Evolutionary conservation across 208 protist species (phyloP).

Genomic region (Trypanosoma conorhini): DNA sequence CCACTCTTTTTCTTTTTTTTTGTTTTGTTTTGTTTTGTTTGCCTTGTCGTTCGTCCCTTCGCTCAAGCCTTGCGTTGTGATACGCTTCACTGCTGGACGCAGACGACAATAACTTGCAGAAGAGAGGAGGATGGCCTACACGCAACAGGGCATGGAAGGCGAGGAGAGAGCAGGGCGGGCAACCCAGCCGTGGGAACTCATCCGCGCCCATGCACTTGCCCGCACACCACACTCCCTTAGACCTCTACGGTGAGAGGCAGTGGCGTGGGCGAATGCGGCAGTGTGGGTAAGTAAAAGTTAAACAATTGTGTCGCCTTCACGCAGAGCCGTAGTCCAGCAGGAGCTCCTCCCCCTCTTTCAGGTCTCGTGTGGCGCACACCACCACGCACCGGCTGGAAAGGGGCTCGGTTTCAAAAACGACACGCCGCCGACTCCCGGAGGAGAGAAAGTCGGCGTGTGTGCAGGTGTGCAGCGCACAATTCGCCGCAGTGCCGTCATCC

Average conservation of each 20-base stretch:
- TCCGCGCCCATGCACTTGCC: no score
- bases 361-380: constrained; percentile 59
- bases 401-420: constrained; percentile 55
- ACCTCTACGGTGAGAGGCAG: background rate
- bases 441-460: constrained; percentile 74
- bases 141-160: background rate
- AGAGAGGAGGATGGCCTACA: background rate
- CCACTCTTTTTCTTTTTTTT: background rate
- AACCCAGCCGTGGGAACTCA: no score
- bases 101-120: background rate
- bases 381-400: constrained; percentile 63
- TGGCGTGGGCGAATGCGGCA: background rate
- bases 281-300: background rate
- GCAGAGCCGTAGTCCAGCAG: constrained; percentile 42
- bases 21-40: background rate
- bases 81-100: background rate
- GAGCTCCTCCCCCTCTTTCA: constrained; percentile 72
- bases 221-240: background rate
- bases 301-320: background rate
- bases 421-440: constrained; percentile 46
- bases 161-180: no score
- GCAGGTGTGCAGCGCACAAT: constrained; percentile 81
- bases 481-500: constrained; percentile 20
- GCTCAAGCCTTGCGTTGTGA: background rate
- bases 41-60: background rate